Base-by-base conservation (phyloP, 2,329 filamentous ascomycete species). In the Microascus cirrosus region DNA sequence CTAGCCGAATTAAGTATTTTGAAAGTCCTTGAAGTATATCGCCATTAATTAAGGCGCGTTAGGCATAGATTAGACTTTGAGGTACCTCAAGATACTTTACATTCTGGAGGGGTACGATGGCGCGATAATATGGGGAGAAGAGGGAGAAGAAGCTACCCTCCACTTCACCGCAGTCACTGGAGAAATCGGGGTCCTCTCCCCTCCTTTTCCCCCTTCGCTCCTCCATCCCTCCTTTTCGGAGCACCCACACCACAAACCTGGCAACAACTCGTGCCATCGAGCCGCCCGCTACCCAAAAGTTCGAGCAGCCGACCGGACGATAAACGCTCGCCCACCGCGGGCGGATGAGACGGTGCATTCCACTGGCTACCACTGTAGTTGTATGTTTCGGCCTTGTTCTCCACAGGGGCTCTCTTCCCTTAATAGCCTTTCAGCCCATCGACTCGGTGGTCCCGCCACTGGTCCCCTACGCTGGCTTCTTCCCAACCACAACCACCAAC, bases 151-250 rank as follows among this genome's bases (percentile, higher is more conserved):
- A 24, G 36, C 45, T 50, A 50, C 45, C 45, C 24, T 24, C n/a
- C 8, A n/a, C n/a, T 20, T 22, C 45, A 12, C 22, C 45, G 45
- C 8, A 12, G 45, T 20, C 45, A 20, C 45, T 50, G 45, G 45
- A 50, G 45, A 50, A 50, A 50, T 50, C 45, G 45, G 45, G 45
- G 45, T 50, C 45, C 45, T 20, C 45, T n/a, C 22, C 45, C 18
- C 45, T 50, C 45, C 45, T 50, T 13, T 50, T 50, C 45, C 45
- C 45, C 45, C 45, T 50, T 50, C 45, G 45, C n/a, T 51, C 25
- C 22, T 39, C 36, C 25, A 28, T 48, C 55, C 55, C 55, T 56
- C 55, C 55, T 56, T 56, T 48, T 50, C 18, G n/a, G 39, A 55
- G 32, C 28, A 56, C 24, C 22, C 28, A 39, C 42, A 50, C 42